Evolutionary conservation across 2,329 filamentous ascomycete species (phyloP).

Genomic region (Zasmidium cellare): DNA sequence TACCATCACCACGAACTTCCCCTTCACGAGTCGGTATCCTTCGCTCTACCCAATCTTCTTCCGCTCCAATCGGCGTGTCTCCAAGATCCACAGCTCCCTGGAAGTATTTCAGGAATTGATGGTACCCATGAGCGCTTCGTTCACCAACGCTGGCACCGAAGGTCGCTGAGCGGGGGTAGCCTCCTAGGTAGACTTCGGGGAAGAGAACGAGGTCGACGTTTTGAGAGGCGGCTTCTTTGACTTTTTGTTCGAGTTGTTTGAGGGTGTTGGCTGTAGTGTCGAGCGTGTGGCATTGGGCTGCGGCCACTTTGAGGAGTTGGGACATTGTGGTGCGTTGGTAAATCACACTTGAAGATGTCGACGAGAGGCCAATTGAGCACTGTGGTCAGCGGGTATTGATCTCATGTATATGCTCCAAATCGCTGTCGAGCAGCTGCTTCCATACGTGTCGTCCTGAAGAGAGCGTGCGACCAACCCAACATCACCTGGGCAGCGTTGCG

Average conservation of each 20-base stretch:
- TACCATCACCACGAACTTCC: conserved; percentile 66
- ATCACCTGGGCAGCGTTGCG: too few relatives aligned
- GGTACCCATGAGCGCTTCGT: conserved; percentile 68
- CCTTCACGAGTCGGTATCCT: conserved; percentile 54
- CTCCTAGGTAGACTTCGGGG: conserved; percentile 87
- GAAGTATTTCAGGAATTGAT: conserved; percentile 82
- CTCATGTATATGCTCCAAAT: too few relatives aligned
- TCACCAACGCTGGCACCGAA: conserved; percentile 76
- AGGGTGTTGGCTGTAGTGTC: conserved; percentile 60
- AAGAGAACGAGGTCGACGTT: conserved; percentile 74
- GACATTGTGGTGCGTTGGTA: too few relatives aligned
- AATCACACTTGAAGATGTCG: too few relatives aligned
- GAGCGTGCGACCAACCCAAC: too few relatives aligned
- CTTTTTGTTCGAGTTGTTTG: conserved; percentile 61
- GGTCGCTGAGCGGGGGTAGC: conserved; percentile 77
- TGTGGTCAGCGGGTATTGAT: too few relatives aligned
- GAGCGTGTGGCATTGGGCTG: conserved; percentile 50
- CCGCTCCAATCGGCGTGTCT: conserved; percentile 70
- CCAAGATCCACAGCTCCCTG: conserved; percentile 77
- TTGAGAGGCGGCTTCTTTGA: conserved; percentile 59
- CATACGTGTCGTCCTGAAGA: too few relatives aligned
- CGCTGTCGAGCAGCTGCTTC: too few relatives aligned
- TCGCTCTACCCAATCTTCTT: conserved; percentile 68
- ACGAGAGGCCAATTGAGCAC: too few relatives aligned
- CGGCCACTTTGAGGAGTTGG: conserved; percentile 47